Evolutionary conservation across 306 rosid species (phyloP).

Genomic region (Corylus americana): DNA sequence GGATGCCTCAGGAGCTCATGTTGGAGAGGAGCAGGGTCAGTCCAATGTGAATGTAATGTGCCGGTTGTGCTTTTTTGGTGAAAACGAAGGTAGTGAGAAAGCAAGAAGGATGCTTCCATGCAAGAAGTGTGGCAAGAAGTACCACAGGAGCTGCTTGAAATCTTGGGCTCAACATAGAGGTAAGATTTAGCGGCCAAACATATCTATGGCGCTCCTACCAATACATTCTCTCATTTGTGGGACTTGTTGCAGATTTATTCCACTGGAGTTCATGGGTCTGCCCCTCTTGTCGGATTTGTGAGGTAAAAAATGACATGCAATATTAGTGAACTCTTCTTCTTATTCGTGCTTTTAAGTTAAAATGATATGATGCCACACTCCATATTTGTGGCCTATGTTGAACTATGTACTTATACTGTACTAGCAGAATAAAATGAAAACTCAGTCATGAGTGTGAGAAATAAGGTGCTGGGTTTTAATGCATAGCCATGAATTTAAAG

Average conservation of each 20-base stretch:
- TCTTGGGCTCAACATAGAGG: slow-evolving; percentile 95
- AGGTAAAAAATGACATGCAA: slow-evolving; percentile 38
- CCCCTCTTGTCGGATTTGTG: slow-evolving; percentile 61
- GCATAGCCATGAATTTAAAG: not conserved
- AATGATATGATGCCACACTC: not conserved
- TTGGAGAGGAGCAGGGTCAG: slow-evolving; percentile 73
- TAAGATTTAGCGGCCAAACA: slow-evolving; percentile 20
- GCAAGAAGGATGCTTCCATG: slow-evolving; percentile 93
- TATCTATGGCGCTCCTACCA: not conserved
- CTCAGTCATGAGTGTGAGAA: not conserved
- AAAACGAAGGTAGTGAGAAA: slow-evolving; percentile 82
- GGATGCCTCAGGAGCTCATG: slow-evolving; percentile 58
- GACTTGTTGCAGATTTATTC: slow-evolving; percentile 48
- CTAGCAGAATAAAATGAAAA: not conserved
- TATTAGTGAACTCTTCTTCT: not conserved
- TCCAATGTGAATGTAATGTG: slow-evolving; percentile 78
- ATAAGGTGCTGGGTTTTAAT: not conserved
- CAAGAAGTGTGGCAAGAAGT: slow-evolving; percentile 90
- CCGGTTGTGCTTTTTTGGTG: slow-evolving; percentile 89
- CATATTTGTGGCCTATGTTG: not conserved
- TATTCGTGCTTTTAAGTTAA: not conserved
- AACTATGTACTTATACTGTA: not conserved
- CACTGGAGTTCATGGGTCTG: slow-evolving; percentile 74
- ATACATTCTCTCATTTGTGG: slow-evolving; percentile 5
- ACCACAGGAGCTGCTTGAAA: slow-evolving; percentile 92